phyloP scores from a whole-genome alignment of 257 asterid genomes.

The Plantago elongata region DNA sequence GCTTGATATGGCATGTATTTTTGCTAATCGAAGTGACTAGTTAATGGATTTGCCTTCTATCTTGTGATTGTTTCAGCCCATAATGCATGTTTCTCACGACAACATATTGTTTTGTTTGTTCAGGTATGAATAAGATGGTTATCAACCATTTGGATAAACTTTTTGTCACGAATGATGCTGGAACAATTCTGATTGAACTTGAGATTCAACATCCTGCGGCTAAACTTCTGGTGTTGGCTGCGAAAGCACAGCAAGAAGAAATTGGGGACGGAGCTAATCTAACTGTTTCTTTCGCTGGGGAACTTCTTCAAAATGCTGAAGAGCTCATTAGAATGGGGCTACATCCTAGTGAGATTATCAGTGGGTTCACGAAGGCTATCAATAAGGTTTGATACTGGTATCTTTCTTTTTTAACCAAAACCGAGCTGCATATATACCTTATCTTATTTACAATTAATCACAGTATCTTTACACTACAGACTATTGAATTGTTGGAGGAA shows the following conservation, averaged over 20 bases:
- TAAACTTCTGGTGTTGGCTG: constrained; percentile 90
- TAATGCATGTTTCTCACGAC: background rate
- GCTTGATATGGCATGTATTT: too few relatives aligned
- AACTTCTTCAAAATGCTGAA: constrained; percentile 91
- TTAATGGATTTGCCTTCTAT: too few relatives aligned
- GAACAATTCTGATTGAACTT: constrained; percentile 85
- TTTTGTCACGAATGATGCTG: constrained; percentile 94
- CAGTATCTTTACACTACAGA: constrained; percentile 33
- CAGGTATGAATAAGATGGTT: constrained; percentile 99
- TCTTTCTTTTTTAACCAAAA: background rate
- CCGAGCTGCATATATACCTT: background rate
- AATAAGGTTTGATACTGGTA: constrained; percentile 48
- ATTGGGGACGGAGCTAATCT: constrained; percentile 96
- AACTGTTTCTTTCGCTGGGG: constrained; percentile 93
- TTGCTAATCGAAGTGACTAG: too few relatives aligned
- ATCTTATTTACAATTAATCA: background rate
- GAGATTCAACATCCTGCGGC: constrained; percentile 99
- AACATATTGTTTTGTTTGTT: constrained; percentile 9
- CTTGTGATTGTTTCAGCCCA: background rate
- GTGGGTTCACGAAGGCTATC: constrained; percentile 81
- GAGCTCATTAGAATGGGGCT: constrained; percentile 98
- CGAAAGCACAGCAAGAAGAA: constrained; percentile 95
- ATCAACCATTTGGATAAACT: constrained; percentile 94
- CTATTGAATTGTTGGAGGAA: constrained; percentile 61
- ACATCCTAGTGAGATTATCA: constrained; percentile 91